Conservation (phyloP, 1,284 basidiomycete genomes). For the Melampsora larici-populina region DNA sequence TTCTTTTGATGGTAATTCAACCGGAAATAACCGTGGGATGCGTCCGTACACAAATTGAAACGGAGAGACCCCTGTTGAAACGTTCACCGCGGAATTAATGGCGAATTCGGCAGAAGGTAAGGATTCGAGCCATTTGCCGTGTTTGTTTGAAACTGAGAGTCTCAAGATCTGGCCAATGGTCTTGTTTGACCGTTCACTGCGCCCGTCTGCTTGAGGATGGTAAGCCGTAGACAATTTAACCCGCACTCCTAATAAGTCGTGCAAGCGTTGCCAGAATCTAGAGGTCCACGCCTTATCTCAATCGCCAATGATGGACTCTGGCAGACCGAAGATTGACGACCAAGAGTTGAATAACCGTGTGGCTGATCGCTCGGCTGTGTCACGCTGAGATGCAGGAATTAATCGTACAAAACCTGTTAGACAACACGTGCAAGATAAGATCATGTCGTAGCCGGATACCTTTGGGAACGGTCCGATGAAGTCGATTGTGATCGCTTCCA, state of each 20-base stretch:
- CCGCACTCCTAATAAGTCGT: constrained; percentile 46
- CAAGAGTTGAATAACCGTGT: no score
- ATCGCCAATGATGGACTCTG: not conserved
- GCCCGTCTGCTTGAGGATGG: constrained; percentile 50
- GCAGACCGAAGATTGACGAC: no score
- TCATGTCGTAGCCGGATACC: not conserved
- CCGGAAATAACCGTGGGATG: not conserved
- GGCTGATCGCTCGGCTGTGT: no score
- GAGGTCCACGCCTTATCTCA: not conserved
- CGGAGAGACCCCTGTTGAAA: no score
- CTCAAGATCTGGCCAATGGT: constrained; percentile 50
- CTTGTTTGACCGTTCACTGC: constrained; percentile 53
- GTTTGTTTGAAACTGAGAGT: constrained; percentile 22
- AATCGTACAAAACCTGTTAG: not conserved
- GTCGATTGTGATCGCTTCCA: not conserved
- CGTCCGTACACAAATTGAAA: no score
- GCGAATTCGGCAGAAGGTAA: constrained; percentile 35
- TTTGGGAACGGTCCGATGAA: no score
- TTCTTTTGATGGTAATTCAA: not conserved
- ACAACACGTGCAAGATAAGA: not conserved
- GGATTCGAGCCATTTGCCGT: constrained; percentile 42
- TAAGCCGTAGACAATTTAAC: constrained; percentile 45
- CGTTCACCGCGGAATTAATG: no score
- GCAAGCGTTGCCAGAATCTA: constrained; percentile 49
- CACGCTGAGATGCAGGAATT: not conserved